phyloP scores from a whole-genome alignment of 768 basidiomycete genomes.

The Trametes cubensis region DNA sequence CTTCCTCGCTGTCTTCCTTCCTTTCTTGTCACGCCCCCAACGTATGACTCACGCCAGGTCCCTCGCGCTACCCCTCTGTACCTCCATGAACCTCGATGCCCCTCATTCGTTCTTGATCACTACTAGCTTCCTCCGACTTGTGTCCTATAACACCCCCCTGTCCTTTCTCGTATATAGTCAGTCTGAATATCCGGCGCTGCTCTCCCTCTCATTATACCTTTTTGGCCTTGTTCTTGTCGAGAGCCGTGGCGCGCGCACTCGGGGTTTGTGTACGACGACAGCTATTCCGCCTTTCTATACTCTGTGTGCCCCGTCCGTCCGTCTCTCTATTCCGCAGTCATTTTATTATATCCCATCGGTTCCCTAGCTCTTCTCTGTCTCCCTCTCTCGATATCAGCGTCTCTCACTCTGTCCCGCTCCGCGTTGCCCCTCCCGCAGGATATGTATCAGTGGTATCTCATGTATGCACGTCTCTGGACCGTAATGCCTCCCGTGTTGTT shows the following conservation, averaged over 20 bases:
- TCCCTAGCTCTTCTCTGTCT: not conserved
- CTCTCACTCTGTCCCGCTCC: conserved; percentile 1
- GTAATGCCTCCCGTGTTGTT: conserved; percentile 19
- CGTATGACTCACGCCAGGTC: conserved; percentile 3
- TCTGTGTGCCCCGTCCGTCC: not conserved
- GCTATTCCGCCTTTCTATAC: not conserved
- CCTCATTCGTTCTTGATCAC: conserved; percentile 9
- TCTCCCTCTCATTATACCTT: conserved; percentile 23
- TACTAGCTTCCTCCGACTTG: not conserved
- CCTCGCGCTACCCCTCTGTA: conserved; percentile 17
- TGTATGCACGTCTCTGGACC: conserved; percentile 26
- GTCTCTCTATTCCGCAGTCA: not conserved
- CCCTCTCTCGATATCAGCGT: not conserved
- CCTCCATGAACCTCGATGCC: conserved; percentile 16
- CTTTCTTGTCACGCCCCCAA: not conserved
- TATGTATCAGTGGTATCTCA: conserved; percentile 27
- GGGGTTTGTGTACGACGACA: conserved; percentile 16
- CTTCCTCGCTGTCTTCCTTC: not conserved
- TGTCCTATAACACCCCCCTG: not conserved
- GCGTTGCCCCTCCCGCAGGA: conserved; percentile 15
- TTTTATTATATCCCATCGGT: conserved; percentile 9
- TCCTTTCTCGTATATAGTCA: not conserved
- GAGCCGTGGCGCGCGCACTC: conserved; percentile 8
- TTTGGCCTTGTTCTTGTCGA: conserved; percentile 10
- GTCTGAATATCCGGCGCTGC: conserved; percentile 18